These are phyloP conservation scores for Phragmites australis DNA, from an alignment of 176 grass and related monocot species.

Conservation along the genomic window DNA sequence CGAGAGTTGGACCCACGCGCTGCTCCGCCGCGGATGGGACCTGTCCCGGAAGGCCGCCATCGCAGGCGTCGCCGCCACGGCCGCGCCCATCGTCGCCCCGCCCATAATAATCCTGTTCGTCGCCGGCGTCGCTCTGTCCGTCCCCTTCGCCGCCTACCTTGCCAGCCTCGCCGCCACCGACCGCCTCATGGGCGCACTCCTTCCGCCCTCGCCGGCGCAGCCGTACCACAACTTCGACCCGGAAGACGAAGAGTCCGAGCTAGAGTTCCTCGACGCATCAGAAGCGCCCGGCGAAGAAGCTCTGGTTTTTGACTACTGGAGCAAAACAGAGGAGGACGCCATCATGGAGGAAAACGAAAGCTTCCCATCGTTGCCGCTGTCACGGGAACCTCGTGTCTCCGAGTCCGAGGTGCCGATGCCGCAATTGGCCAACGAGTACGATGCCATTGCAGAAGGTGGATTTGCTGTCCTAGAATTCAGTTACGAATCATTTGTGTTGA, in stretches of 20 bases:
- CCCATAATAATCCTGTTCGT: slow-evolving; percentile 4
- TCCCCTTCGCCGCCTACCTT: slow-evolving; percentile 24
- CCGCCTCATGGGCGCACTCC: slow-evolving; percentile 10
- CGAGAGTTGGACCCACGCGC: neutral
- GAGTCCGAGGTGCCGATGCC: neutral
- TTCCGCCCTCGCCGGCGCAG: neutral
- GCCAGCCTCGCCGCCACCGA: slow-evolving; percentile 14
- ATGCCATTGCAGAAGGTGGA: neutral
- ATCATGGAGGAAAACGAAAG: neutral
- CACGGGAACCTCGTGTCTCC: neutral
- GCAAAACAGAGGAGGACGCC: neutral
- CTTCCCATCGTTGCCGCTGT: neutral
- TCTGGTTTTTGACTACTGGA: neutral
- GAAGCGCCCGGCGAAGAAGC: neutral
- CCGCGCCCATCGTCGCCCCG: slow-evolving; percentile 18
- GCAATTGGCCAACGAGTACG: no score
- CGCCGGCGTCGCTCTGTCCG: slow-evolving; percentile 26
- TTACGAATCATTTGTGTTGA: neutral
- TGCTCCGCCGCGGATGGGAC: slow-evolving; percentile 37
- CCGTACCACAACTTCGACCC: neutral
- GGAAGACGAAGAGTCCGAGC: neutral
- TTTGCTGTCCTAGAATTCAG: neutral
- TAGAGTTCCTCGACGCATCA: neutral
- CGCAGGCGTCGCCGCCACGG: neutral
- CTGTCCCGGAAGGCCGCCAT: slow-evolving; percentile 38